Evolutionary conservation across 345 rosid genomes (phyloP).

Genomic region (Sisymbrium irio): DNA sequence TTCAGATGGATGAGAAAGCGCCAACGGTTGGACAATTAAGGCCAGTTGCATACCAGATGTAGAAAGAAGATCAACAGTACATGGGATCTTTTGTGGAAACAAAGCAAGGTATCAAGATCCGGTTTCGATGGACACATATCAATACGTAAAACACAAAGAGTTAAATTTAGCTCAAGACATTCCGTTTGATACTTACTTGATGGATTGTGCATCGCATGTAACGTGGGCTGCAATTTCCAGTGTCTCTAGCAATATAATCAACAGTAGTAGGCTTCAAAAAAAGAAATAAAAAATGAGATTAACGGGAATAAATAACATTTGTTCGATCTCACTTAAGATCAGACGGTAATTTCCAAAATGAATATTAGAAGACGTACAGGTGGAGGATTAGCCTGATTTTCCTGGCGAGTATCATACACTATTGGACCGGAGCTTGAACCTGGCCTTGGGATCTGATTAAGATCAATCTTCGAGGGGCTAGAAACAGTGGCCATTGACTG

Average conservation of each 20-base stretch:
- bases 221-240: constrained; percentile 97
- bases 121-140: not conserved
- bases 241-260: constrained; percentile 85
- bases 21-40: constrained; percentile 85
- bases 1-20: constrained; percentile 92
- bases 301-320: not conserved
- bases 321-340: not conserved
- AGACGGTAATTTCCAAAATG: not conserved
- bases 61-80: constrained; percentile 84
- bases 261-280: constrained; percentile 73
- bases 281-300: constrained; percentile 24
- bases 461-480: constrained; percentile 34
- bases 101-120: constrained; percentile 19
- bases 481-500: constrained; percentile 37
- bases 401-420: constrained; percentile 34
- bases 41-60: constrained; percentile 96
- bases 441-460: constrained; percentile 40
- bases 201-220: constrained; percentile 92
- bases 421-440: constrained; percentile 33
- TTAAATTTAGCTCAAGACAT: constrained; percentile 7
- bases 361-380: constrained; percentile 28
- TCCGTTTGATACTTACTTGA: constrained; percentile 56
- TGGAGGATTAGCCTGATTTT: constrained; percentile 69
- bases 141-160: not conserved
- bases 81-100: constrained; percentile 67